phyloP scores from a whole-genome alignment of 352 stramenopile genomes.

The Globisporangium megalacanthum region DNA sequence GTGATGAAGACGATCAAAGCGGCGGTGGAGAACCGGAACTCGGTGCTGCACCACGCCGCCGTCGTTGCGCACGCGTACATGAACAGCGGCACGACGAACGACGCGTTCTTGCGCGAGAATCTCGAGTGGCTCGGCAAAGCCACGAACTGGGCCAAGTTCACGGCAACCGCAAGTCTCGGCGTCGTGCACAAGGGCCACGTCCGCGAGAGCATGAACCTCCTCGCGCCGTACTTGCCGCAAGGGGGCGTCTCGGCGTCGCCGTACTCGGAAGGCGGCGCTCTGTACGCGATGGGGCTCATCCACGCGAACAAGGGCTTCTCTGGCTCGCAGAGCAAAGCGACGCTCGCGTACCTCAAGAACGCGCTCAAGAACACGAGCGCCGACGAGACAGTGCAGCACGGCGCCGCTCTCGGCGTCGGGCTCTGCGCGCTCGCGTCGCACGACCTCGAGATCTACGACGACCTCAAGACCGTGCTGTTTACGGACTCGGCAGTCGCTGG shows the following conservation, averaged over 20 bases:
- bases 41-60: constrained; percentile 96
- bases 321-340: constrained; percentile 74
- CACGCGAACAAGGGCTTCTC: constrained; percentile 94
- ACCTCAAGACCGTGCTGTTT: constrained; percentile 97
- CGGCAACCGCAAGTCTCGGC: constrained; percentile 95
- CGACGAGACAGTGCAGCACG: constrained; percentile 98
- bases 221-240: constrained; percentile 96
- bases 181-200: constrained; percentile 98
- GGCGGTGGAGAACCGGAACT: constrained; percentile 93
- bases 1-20: constrained; percentile 94
- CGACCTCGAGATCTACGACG: constrained; percentile 94
- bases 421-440: constrained; percentile 94
- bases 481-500: constrained; percentile 97
- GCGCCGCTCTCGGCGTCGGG: constrained; percentile 95
- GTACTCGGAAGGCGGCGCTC: constrained; percentile 96
- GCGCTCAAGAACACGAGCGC: constrained; percentile 80
- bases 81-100: constrained; percentile 96
- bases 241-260: constrained; percentile 84
- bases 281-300: constrained; percentile 98
- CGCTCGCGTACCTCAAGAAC: constrained; percentile 85
- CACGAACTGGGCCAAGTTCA: constrained; percentile 99
- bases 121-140: constrained; percentile 99
- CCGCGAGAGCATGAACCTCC: constrained; percentile 96
- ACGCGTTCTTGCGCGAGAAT: constrained; percentile 98
- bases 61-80: constrained; percentile 97